Conservation (phyloP, 345 rosid genomes). For the Corchorus olitorius region DNA sequence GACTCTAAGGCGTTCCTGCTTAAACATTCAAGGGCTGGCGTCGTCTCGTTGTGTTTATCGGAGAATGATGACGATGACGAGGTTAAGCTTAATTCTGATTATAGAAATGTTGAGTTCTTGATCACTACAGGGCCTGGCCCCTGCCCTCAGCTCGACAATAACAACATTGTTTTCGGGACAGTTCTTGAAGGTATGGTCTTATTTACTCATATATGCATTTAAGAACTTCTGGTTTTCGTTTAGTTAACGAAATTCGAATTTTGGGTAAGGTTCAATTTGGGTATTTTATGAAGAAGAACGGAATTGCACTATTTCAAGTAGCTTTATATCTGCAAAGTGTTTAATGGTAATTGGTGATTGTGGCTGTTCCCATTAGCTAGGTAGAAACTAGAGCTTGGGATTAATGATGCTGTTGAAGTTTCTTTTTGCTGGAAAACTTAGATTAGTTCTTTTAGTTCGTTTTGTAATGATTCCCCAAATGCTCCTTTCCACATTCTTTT, state of each 20-base stretch:
- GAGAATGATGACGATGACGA: constrained; percentile 90
- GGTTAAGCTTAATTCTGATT: constrained; percentile 63
- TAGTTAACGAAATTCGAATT: neutral
- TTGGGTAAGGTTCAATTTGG: too few relatives aligned
- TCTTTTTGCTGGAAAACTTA: neutral
- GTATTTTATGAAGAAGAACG: too few relatives aligned
- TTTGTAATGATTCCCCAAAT: too few relatives aligned
- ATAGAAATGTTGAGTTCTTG: constrained; percentile 87
- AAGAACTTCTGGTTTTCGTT: neutral
- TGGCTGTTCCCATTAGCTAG: too few relatives aligned
- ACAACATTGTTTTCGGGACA: constrained; percentile 86
- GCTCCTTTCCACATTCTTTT: too few relatives aligned
- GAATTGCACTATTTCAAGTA: too few relatives aligned
- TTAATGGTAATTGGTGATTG: too few relatives aligned
- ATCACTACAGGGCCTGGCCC: constrained; percentile 93
- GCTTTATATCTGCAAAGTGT: too few relatives aligned
- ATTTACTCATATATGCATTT: neutral
- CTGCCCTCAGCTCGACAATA: constrained; percentile 70
- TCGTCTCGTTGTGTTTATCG: constrained; percentile 75
- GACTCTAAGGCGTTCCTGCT: constrained; percentile 67
- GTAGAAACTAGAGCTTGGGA: neutral
- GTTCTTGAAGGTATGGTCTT: constrained; percentile 74
- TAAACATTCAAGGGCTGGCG: constrained; percentile 59
- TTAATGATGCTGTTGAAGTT: neutral
- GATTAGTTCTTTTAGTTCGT: neutral